phyloP scores from a whole-genome alignment of 345 rosid species.

The Citrus unshiu region DNA sequence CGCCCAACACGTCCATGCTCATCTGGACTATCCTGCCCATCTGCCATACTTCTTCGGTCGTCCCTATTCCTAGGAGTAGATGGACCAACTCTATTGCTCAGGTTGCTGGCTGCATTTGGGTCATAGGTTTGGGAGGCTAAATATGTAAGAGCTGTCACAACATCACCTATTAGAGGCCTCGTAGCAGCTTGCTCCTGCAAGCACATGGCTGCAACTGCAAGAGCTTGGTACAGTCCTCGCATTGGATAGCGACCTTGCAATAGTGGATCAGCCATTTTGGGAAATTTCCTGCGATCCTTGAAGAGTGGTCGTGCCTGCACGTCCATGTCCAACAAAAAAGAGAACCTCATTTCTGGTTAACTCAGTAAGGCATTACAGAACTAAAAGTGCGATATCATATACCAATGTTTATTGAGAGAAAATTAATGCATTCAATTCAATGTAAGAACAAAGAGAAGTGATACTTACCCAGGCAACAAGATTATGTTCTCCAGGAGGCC shows the following conservation, averaged over 20 bases:
- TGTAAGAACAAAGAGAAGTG: background rate
- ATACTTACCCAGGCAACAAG: slow-evolving; percentile 92
- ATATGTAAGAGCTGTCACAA: slow-evolving; percentile 93
- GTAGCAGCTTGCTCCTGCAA: slow-evolving; percentile 97
- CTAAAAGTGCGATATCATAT: background rate
- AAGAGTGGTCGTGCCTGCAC: slow-evolving; percentile 91
- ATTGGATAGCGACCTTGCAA: slow-evolving; percentile 89
- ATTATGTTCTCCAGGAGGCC: slow-evolving; percentile 85
- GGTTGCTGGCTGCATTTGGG: slow-evolving; percentile 49
- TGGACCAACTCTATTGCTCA: slow-evolving; percentile 64
- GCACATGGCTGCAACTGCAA: slow-evolving; percentile 99
- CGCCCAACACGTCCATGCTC: slow-evolving; percentile 38
- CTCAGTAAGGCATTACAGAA: background rate
- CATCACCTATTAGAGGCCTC: slow-evolving; percentile 92
- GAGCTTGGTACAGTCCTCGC: slow-evolving; percentile 97
- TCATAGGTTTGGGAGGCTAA: slow-evolving; percentile 93
- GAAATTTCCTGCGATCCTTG: slow-evolving; percentile 94
- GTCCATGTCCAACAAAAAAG: slow-evolving; percentile 11
- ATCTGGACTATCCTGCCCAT: slow-evolving; percentile 77
- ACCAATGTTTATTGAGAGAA: background rate
- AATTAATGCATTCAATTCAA: background rate
- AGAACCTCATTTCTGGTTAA: slow-evolving; percentile 12
- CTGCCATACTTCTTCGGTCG: slow-evolving; percentile 53
- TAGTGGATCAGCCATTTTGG: slow-evolving; percentile 91
- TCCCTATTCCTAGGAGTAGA: slow-evolving; percentile 67